Percentiles rank a stretch among this genome's conserved stretches.
phyloP scores from a whole-genome alignment of 208 protist species.

The Crithidia brevicula region DNA sequence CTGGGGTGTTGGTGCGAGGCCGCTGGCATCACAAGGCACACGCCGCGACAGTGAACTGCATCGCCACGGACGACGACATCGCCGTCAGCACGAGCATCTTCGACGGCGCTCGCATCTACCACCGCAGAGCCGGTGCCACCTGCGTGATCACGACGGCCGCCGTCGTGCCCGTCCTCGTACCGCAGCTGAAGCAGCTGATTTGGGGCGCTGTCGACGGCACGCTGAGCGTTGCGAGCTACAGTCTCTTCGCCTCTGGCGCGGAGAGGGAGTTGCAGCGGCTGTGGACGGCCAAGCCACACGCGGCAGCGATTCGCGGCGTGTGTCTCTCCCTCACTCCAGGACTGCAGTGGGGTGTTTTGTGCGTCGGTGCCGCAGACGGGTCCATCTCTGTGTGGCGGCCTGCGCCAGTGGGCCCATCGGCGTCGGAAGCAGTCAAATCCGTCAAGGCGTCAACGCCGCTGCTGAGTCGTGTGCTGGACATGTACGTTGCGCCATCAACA shows the following conservation, averaged over 20 bases:
- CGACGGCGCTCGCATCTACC: slow-evolving; percentile 56
- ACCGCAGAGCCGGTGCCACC: slow-evolving; percentile 33
- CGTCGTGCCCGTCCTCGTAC: slow-evolving; percentile 45
- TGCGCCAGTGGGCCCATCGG: not conserved
- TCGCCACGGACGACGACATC: slow-evolving; percentile 67
- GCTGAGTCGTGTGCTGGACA: slow-evolving; percentile 15
- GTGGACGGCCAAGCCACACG: slow-evolving; percentile 28
- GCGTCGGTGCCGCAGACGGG: slow-evolving; percentile 31
- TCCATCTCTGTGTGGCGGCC: slow-evolving; percentile 28
- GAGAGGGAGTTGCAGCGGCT: slow-evolving; percentile 31
- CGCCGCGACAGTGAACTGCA: slow-evolving; percentile 43
- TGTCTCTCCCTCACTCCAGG: slow-evolving; percentile 24
- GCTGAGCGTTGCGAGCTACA: slow-evolving; percentile 62
- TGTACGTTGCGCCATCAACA: not conserved
- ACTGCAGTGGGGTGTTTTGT: slow-evolving; percentile 24
- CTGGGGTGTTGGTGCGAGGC: slow-evolving; percentile 16
- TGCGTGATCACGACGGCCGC: slow-evolving; percentile 36
- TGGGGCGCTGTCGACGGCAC: slow-evolving; percentile 63
- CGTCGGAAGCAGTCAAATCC: not conserved
- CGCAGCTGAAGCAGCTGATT: slow-evolving; percentile 54
- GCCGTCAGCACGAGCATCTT: slow-evolving; percentile 63
- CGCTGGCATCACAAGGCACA: slow-evolving; percentile 71
- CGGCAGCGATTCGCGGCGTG: slow-evolving; percentile 24
- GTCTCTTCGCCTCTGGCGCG: slow-evolving; percentile 45
- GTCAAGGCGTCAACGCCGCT: too few relatives aligned